Percentiles rank a stretch among this genome's conserved stretches.
phyloP scores from a whole-genome alignment of 768 basidiomycete genomes.

The Termitomyces sp. region DNA sequence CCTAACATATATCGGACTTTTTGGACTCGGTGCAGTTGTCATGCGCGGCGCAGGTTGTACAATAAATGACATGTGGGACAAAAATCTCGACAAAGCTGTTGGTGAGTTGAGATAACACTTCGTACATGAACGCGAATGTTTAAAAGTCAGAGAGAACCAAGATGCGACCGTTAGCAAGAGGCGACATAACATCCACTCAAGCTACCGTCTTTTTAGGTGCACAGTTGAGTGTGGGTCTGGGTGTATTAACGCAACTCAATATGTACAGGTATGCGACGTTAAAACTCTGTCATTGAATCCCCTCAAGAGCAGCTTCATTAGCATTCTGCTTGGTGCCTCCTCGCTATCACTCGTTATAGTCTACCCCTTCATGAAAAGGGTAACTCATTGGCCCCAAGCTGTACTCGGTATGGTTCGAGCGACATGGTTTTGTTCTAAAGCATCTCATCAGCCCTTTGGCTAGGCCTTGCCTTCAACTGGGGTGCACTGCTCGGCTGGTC shows the following conservation, averaged over 20 bases:
- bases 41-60: slow-evolving; percentile 99
- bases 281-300: background rate
- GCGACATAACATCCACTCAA: slow-evolving; percentile 71
- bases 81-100: slow-evolving; percentile 85
- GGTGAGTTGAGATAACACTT: slow-evolving; percentile 44
- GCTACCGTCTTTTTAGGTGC: slow-evolving; percentile 79
- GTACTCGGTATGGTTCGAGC: slow-evolving; percentile 69
- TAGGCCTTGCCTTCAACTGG: slow-evolving; percentile 97
- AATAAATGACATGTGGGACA: slow-evolving; percentile 99
- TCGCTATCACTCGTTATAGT: slow-evolving; percentile 83
- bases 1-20: slow-evolving; percentile 74
- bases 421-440: background rate
- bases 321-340: slow-evolving; percentile 89
- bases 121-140: background rate
- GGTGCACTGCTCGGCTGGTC: slow-evolving; percentile 96
- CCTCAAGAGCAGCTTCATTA: slow-evolving; percentile 25
- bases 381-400: slow-evolving; percentile 96
- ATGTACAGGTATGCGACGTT: slow-evolving; percentile 80
- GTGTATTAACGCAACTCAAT: slow-evolving; percentile 86
- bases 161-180: slow-evolving; percentile 81
- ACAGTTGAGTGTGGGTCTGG: slow-evolving; percentile 81
- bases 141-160: slow-evolving; percentile 70
- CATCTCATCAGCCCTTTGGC: background rate
- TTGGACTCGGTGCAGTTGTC: slow-evolving; percentile 85
- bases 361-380: slow-evolving; percentile 96